A percentile compares a stretch with the other conserved stretches of the same genome.
These are phyloP conservation scores for Candida coleopterorum DNA, from an alignment of 805 yeast species.

Conservation along the genomic window DNA sequence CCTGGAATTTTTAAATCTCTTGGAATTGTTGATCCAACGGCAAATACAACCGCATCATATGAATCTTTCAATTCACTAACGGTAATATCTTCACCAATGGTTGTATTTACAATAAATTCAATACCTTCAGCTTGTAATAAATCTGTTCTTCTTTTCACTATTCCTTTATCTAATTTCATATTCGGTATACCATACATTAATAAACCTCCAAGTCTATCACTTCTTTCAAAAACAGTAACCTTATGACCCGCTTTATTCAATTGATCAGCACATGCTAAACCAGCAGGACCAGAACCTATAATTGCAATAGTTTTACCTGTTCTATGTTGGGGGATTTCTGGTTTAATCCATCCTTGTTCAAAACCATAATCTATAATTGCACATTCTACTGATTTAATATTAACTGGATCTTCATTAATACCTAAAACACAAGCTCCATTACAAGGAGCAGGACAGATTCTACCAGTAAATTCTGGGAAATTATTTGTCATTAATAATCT, in stretches of 20 bases:
- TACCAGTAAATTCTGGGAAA: constrained; percentile 97
- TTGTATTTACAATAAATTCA: constrained; percentile 67
- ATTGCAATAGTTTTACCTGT: constrained; percentile 84
- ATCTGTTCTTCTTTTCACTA: constrained; percentile 91
- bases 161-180: constrained; percentile 92
- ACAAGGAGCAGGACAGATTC: constrained; percentile 99
- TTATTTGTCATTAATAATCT: constrained; percentile 92
- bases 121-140: constrained; percentile 88
- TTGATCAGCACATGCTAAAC: constrained; percentile 95
- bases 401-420: constrained; percentile 91
- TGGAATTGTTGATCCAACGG: constrained; percentile 95
- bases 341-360: constrained; percentile 94
- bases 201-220: constrained; percentile 95
- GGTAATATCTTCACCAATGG: constrained; percentile 79
- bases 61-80: constrained; percentile 60
- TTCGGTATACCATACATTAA: constrained; percentile 99
- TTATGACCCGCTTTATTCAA: constrained; percentile 92
- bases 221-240: constrained; percentile 89
- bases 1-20: constrained; percentile 94
- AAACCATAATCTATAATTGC: constrained; percentile 95
- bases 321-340: constrained; percentile 70
- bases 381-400: constrained; percentile 92
- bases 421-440: constrained; percentile 94
- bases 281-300: constrained; percentile 97
- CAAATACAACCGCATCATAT: constrained; percentile 82